Evolutionary conservation across 164 flowering plant genomes (phyloP).

Genomic region (Echeveria elegans): DNA sequence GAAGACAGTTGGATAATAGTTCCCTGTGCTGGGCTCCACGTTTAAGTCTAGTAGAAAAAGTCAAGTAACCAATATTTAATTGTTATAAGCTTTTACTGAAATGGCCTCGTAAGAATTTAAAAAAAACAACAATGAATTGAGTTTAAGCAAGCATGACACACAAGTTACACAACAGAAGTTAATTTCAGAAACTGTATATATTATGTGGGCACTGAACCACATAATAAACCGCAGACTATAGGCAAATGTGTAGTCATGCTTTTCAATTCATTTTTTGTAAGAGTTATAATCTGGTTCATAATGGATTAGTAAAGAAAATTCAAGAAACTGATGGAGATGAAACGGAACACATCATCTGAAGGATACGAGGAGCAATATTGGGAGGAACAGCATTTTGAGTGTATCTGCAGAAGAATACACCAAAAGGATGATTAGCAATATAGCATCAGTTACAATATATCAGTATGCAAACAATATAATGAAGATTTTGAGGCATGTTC

Average conservation of each 20-base stretch:
- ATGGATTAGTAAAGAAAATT: background rate
- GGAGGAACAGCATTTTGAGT: constrained; percentile 57
- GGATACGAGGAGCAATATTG: constrained; percentile 85
- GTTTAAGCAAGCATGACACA: too few relatives aligned
- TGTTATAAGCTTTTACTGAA: too few relatives aligned
- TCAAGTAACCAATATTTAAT: constrained; percentile 30
- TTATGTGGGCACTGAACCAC: background rate
- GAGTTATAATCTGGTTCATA: too few relatives aligned
- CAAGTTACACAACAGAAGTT: too few relatives aligned
- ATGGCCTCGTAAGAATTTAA: too few relatives aligned
- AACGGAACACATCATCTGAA: constrained; percentile 11
- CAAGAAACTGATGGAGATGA: background rate
- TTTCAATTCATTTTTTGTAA: too few relatives aligned
- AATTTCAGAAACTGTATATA: too few relatives aligned
- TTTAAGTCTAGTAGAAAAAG: constrained; percentile 51
- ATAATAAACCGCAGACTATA: too few relatives aligned
- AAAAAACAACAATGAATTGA: too few relatives aligned
- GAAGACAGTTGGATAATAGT: constrained; percentile 79
- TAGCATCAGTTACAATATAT: background rate
- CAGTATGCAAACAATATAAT: background rate
- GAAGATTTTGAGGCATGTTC: background rate
- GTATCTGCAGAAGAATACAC: constrained; percentile 42
- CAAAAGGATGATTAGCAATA: constrained; percentile 11
- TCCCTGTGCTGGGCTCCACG: constrained; percentile 57
- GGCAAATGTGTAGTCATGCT: too few relatives aligned